phyloP scores from a whole-genome alignment of 371 early-diverging fungal species.

The Mucor piriformis region DNA sequence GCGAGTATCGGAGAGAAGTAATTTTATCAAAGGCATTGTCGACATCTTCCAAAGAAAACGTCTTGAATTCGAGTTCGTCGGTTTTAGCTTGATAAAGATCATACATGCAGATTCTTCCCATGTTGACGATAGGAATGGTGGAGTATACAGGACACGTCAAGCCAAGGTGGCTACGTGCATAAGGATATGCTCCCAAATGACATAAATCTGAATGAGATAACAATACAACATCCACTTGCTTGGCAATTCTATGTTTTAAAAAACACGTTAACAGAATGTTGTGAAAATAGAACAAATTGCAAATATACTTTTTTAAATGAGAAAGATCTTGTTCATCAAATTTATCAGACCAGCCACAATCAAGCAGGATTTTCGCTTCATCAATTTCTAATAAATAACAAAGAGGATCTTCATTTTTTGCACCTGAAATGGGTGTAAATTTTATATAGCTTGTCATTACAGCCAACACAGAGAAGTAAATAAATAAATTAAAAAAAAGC shows the following conservation, averaged over 20 bases:
- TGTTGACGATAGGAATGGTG: conserved; percentile 91
- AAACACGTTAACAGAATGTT: neutral
- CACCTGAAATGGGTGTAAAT: conserved; percentile 87
- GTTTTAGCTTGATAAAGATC: conserved; percentile 77
- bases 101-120: conserved; percentile 89
- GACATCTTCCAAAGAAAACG: conserved; percentile 76
- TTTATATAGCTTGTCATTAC: conserved; percentile 70
- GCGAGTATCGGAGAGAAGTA: conserved; percentile 87
- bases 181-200: conserved; percentile 91
- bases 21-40: conserved; percentile 87
- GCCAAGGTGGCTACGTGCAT: conserved; percentile 79
- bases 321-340: conserved; percentile 72
- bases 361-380: conserved; percentile 86
- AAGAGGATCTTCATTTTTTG: conserved; percentile 79
- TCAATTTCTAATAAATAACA: conserved; percentile 93
- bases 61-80: conserved; percentile 70
- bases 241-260: conserved; percentile 66
- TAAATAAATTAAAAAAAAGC: conserved; percentile 3
- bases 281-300: neutral
- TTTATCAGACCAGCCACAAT: conserved; percentile 89
- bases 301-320: conserved; percentile 64
- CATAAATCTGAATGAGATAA: conserved; percentile 88
- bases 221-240: conserved; percentile 91
- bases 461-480: neutral
- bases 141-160: conserved; percentile 91